A percentile compares a stretch with the other conserved stretches of the same genome.
These are phyloP conservation scores for Ligustrum vulgare DNA, from an alignment of 257 asterid species.

Conservation along the genomic window DNA sequence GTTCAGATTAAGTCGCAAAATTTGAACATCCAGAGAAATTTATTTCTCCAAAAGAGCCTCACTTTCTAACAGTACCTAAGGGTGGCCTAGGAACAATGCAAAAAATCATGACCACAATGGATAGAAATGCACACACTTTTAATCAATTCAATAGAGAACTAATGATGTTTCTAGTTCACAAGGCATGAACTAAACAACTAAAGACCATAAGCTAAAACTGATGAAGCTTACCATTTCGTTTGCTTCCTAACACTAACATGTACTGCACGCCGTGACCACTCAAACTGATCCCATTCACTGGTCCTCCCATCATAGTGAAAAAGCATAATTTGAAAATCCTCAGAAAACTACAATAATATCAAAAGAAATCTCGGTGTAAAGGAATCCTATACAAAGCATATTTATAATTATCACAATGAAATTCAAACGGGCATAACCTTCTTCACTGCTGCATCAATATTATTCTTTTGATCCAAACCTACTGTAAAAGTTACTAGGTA, in stretches of 20 bases:
- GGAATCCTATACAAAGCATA: conserved; percentile 17
- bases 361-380: conserved; percentile 26
- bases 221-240: conserved; percentile 76
- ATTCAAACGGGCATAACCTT: conserved; percentile 53
- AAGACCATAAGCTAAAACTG: conserved; percentile 12
- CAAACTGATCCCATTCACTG: conserved; percentile 96
- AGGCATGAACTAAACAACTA: conserved; percentile 11
- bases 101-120: conserved; percentile 8
- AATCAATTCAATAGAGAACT: not conserved
- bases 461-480: conserved; percentile 75
- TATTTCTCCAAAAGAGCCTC: not conserved
- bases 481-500: conserved; percentile 93
- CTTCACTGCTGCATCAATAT: conserved; percentile 79
- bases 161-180: conserved; percentile 4
- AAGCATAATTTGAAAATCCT: conserved; percentile 92
- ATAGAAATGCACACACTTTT: conserved; percentile 2
- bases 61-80: not conserved
- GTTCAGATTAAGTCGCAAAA: not conserved
- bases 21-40: conserved; percentile 3
- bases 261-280: conserved; percentile 89
- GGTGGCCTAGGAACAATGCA: not conserved
- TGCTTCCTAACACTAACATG: conserved; percentile 90
- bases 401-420: not conserved
- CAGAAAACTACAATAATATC: conserved; percentile 63
- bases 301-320: conserved; percentile 96